A percentile compares a stretch with the other conserved stretches of the same genome.
phyloP scores from a whole-genome alignment of 106 monocot species.

The Dendrobium nobile region DNA sequence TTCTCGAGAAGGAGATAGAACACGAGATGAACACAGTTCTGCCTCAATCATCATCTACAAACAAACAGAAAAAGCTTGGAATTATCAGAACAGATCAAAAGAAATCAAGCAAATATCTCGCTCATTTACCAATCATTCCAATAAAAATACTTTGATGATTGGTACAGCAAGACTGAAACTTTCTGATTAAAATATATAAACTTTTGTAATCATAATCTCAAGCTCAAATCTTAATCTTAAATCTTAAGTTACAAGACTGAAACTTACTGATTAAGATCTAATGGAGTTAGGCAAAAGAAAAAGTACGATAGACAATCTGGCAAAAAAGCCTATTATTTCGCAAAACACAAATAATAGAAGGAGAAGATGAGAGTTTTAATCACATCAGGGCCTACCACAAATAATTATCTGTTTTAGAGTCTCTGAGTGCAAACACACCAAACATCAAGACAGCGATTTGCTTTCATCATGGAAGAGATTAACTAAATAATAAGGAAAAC shows the following conservation, averaged over 20 bases:
- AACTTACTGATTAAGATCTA: neutral
- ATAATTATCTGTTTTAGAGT: neutral
- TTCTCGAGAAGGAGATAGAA: conserved; percentile 38
- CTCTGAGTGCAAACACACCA: neutral
- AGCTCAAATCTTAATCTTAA: too few relatives aligned
- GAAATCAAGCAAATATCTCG: too few relatives aligned
- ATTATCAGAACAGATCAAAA: neutral
- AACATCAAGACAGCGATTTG: neutral
- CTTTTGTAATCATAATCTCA: too few relatives aligned
- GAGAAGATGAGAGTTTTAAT: neutral
- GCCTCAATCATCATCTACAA: conserved; percentile 38
- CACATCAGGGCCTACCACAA: neutral
- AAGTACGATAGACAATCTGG: neutral
- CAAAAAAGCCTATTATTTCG: too few relatives aligned
- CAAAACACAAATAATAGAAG: too few relatives aligned
- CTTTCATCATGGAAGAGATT: neutral
- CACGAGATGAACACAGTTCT: conserved; percentile 45
- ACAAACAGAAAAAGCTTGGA: neutral
- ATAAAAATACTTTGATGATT: neutral
- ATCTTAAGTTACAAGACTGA: too few relatives aligned
- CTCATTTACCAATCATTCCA: neutral
- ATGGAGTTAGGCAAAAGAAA: neutral
- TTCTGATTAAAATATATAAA: neutral
- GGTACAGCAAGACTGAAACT: neutral
- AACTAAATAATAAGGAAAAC: neutral